A percentile compares a stretch with the other conserved stretches of the same genome.
phyloP scores from a whole-genome alignment of 805 yeast species.

The Saccharomycopsis sp. region DNA sequence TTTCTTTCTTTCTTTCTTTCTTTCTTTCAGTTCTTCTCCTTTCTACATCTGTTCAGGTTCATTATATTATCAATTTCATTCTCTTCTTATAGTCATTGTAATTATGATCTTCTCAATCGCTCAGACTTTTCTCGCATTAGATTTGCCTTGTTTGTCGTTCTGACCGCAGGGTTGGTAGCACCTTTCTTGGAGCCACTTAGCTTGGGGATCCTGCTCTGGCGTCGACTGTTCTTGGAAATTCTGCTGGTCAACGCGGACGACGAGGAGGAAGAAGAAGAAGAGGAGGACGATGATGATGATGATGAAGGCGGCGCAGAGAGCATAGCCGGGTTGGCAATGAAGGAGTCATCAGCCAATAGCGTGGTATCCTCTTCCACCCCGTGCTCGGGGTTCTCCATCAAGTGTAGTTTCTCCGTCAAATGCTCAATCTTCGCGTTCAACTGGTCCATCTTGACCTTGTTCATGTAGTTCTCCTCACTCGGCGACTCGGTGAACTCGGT shows the following conservation, averaged over 20 bases:
- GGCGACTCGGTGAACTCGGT: constrained; percentile 46
- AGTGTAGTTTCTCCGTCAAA: constrained; percentile 11
- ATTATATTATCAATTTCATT: too few species aligned
- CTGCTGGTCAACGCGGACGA: neutral
- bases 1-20: too few species aligned
- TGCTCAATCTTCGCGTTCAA: constrained; percentile 12
- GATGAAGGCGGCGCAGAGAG: neutral
- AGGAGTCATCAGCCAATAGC: constrained; percentile 12
- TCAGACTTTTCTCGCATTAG: too few species aligned
- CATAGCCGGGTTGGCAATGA: constrained; percentile 5
- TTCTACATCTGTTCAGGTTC: too few species aligned
- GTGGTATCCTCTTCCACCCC: constrained; percentile 2
- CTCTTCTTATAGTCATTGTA: too few species aligned
- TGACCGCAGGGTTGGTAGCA: neutral
- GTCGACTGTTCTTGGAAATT: constrained; percentile 1
- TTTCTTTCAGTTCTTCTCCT: too few species aligned
- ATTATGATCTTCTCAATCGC: too few species aligned
- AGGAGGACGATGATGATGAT: neutral
- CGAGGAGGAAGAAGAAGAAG: constrained; percentile 1
- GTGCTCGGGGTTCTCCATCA: constrained; percentile 4
- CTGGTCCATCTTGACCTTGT: constrained; percentile 14
- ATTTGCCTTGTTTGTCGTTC: too few species aligned
- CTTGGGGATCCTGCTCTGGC: constrained; percentile 19
- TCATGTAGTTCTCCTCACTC: constrained; percentile 16
- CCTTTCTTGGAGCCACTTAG: too few species aligned